Conservation (phyloP, 2,329 filamentous ascomycete species). For the Hypoxylon sp. region DNA sequence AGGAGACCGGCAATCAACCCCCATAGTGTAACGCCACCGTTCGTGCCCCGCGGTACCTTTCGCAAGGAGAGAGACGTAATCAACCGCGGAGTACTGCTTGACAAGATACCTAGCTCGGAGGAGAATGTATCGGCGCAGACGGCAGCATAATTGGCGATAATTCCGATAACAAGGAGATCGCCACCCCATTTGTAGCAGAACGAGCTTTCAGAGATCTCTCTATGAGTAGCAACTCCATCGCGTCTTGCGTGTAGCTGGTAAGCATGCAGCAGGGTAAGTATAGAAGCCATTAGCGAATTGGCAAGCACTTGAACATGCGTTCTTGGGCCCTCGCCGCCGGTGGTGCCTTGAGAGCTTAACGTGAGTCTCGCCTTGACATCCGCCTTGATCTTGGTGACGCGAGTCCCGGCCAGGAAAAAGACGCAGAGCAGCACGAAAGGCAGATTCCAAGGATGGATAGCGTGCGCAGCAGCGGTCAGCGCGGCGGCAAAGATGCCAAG, state of each 20-base stretch:
- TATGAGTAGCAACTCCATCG: slow-evolving; percentile 57
- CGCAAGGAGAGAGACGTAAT: slow-evolving; percentile 85
- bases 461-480: slow-evolving; percentile 83
- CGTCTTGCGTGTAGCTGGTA: slow-evolving; percentile 69
- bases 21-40: slow-evolving; percentile 86
- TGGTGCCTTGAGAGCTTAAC: slow-evolving; percentile 78
- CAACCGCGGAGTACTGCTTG: slow-evolving; percentile 80
- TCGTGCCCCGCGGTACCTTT: slow-evolving; percentile 89
- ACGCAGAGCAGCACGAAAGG: slow-evolving; percentile 86
- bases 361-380: slow-evolving; percentile 87
- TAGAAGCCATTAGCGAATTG: slow-evolving; percentile 84
- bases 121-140: slow-evolving; percentile 95
- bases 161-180: slow-evolving; percentile 74
- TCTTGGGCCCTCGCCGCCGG: slow-evolving; percentile 84
- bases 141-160: slow-evolving; percentile 88
- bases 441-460: slow-evolving; percentile 92
- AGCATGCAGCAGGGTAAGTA: slow-evolving; percentile 72
- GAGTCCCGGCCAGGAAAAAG: slow-evolving; percentile 89
- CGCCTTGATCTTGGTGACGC: slow-evolving; percentile 91
- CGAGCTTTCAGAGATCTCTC: slow-evolving; percentile 54
- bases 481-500: slow-evolving; percentile 80
- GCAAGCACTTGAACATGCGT: slow-evolving; percentile 91
- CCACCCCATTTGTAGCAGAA: slow-evolving; percentile 74
- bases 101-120: slow-evolving; percentile 94
- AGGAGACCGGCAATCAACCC: slow-evolving; percentile 82